phyloP scores from a whole-genome alignment of 345 rosid genomes.

The Hypericum perforatum region DNA sequence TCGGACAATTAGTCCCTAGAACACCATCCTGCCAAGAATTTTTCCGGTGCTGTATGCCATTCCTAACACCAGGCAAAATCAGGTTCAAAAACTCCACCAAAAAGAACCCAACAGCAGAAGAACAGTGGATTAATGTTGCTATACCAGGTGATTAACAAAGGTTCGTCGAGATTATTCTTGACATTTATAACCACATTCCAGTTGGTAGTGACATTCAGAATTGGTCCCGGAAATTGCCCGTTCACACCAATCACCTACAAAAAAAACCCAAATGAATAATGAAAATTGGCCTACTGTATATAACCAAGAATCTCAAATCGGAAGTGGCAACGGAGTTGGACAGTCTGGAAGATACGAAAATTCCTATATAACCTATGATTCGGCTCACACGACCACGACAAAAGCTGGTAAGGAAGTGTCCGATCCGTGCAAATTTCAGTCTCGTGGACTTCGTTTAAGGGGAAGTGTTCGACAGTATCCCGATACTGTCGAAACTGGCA shows the following conservation, averaged over 20 bases:
- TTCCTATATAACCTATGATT: too few relatives aligned
- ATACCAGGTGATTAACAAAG: conserved; percentile 57
- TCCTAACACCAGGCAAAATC: conserved; percentile 14
- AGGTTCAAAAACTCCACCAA: neutral
- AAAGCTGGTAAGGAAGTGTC: too few relatives aligned
- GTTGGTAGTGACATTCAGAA: conserved; percentile 23
- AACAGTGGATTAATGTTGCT: too few relatives aligned
- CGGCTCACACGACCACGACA: too few relatives aligned
- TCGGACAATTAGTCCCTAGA: conserved; percentile 29
- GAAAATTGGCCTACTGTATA: neutral
- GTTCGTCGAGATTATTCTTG: conserved; percentile 26
- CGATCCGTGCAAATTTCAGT: too few relatives aligned
- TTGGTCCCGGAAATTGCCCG: conserved; percentile 24
- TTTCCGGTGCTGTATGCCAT: conserved; percentile 23
- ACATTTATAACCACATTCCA: conserved; percentile 27
- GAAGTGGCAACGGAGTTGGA: neutral
- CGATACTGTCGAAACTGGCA: too few relatives aligned
- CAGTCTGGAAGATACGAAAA: too few relatives aligned
- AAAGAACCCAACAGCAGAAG: neutral
- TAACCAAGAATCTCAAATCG: neutral
- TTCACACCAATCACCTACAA: conserved; percentile 24
- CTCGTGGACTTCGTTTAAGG: too few relatives aligned
- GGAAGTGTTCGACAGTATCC: too few relatives aligned
- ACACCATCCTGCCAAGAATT: conserved; percentile 32
- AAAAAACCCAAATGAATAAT: neutral